Evolutionary conservation across 768 basidiomycete species (phyloP), one percentile per base, ranked within the genome.

Genomic region (Pisolithus marmoratus): DNA sequence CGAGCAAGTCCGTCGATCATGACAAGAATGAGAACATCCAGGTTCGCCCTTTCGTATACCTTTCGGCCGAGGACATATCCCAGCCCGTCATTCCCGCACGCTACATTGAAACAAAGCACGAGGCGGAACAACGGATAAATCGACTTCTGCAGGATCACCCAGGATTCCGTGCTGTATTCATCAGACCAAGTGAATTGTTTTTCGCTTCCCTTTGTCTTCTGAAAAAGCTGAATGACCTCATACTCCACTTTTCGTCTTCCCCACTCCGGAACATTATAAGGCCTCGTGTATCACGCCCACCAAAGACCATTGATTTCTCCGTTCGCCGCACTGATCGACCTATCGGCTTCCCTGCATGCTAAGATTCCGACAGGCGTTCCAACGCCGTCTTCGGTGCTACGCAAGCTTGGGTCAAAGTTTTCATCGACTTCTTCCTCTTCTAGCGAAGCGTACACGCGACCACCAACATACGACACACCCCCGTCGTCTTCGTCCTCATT

Each of bases 211-310:
- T 54, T 59, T 31, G 48, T 51, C 29, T 3, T 53, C 52, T 51
- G 54, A 26, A 26, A 47, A 14, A 50, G 15, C 29, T 23, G 43
- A 47, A 54, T 42, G 55, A 53, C 58, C 56, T 55, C 54, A 54
- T 51, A 42, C 45, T 38, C 45, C 40, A 43, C 50, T 31, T 53
- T 29, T 38, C 26, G 20, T 44, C 23, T 26, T 26, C 24, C 46
- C 49, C 43, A 11, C 45, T 31, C 46, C 46, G 31, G 37, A 41
- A 46, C 34, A 47, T 65, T 34, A 93, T n/a, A n/a, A n/a, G 96
- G 94, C 57, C 75, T 99, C 49, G 92, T 99, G 59, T 98, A 98
- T 70, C 95, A 98, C 64, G 88, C 95, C 8, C 93, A 96, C 68
- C 75, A 85, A 58, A 84, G 94, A 40, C 96, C 96, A n/a, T 62